Evolutionary conservation across 495 filamentous ascomycete genomes (phyloP).

Genomic region (Xylaria bambusicola): DNA sequence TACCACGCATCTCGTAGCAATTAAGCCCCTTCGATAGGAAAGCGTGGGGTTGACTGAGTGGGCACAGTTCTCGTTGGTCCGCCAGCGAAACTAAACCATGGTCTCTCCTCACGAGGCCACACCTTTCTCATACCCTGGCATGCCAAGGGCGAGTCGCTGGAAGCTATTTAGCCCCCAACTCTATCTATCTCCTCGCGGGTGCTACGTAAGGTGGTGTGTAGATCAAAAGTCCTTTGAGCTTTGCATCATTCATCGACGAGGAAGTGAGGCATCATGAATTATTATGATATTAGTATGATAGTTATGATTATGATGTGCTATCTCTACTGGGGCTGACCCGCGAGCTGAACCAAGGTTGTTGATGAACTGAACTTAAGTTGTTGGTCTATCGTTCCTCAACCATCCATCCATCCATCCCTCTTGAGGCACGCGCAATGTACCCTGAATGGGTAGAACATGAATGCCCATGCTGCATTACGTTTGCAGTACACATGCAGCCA

Average conservation of each 20-base stretch:
- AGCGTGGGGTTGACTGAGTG: conserved; percentile 40
- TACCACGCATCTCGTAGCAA: too few species aligned
- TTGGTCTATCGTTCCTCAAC: too few species aligned
- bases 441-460: not conserved
- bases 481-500: not conserved
- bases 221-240: too few species aligned
- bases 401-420: too few species aligned
- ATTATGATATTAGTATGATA: too few species aligned
- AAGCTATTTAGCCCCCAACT: conserved; percentile 13
- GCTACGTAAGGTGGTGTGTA: too few species aligned
- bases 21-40: conserved; percentile 1
- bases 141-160: conserved; percentile 15
- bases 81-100: conserved; percentile 4
- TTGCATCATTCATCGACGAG: not conserved
- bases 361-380: too few species aligned
- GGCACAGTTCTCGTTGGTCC: conserved; percentile 13
- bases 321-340: not conserved
- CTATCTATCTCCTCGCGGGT: too few species aligned
- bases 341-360: too few species aligned
- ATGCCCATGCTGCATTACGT: not conserved
- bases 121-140: not conserved
- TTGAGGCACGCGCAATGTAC: not conserved
- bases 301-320: too few species aligned
- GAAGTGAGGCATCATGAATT: not conserved
- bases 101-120: conserved; percentile 16